These are phyloP conservation scores for Forsythia viridissima DNA, from an alignment of 257 asterid genomes.

Conservation along the genomic window DNA sequence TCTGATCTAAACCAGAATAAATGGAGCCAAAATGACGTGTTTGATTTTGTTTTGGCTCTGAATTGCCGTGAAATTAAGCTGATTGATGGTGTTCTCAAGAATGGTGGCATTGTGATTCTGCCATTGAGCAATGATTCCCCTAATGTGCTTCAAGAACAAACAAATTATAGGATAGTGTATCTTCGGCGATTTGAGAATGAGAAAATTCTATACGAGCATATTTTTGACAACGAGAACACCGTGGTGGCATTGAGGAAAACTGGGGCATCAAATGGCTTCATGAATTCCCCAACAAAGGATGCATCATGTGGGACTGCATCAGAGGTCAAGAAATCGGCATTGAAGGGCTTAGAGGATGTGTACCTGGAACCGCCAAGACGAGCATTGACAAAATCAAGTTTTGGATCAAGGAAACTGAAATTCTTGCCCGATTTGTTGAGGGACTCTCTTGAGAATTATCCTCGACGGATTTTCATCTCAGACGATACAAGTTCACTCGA, in stretches of 20 bases:
- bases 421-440: conserved; percentile 48
- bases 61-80: conserved; percentile 31
- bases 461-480: conserved; percentile 43
- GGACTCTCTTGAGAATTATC: conserved; percentile 37
- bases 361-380: conserved; percentile 48
- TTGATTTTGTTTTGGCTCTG: conserved; percentile 55
- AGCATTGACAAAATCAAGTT: conserved; percentile 27
- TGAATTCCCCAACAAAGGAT: conserved; percentile 1
- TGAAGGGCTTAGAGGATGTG: conserved; percentile 49
- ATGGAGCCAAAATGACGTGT: conserved; percentile 34
- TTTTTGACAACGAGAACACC: conserved; percentile 8
- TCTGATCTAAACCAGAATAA: conserved; percentile 26
- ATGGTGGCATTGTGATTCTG: conserved; percentile 46
- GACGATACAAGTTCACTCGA: conserved; percentile 28
- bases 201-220: not conserved
- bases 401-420: conserved; percentile 27
- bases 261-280: conserved; percentile 1
- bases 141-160: conserved; percentile 8
- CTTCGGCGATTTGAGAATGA: conserved; percentile 34
- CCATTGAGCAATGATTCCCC: conserved; percentile 28
- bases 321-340: conserved; percentile 45
- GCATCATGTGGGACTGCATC: conserved; percentile 25
- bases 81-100: conserved; percentile 43
- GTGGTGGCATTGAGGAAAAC: conserved; percentile 40
- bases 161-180: conserved; percentile 33